These are phyloP conservation scores for Pisolithus microcarpus DNA, from an alignment of 768 basidiomycete genomes.

Conservation along the genomic window DNA sequence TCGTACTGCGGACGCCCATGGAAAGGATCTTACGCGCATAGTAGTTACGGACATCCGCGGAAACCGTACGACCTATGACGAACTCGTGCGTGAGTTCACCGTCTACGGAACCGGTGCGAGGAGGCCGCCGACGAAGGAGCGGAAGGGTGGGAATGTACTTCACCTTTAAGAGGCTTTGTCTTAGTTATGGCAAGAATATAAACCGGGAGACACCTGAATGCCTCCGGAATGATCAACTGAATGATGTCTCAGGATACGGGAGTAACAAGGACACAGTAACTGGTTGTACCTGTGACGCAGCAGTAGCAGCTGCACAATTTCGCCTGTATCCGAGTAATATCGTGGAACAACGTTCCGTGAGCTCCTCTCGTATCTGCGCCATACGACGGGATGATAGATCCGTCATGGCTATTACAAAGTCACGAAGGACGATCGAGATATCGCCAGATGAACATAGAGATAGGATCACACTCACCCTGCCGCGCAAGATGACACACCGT, in stretches of 20 bases:
- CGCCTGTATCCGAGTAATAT: conserved; percentile 81
- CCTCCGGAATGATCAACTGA: conserved; percentile 91
- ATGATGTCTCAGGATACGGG: conserved; percentile 4
- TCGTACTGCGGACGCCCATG: conserved; percentile 58
- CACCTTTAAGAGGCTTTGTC: conserved; percentile 90
- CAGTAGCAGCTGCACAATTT: conserved; percentile 77
- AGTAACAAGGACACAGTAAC: neutral
- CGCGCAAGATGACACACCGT: conserved; percentile 68
- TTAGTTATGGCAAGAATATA: conserved; percentile 80
- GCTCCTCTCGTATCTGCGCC: conserved; percentile 70
- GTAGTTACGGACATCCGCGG: conserved; percentile 90
- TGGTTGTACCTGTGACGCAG: conserved; percentile 63
- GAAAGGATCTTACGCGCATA: conserved; percentile 70
- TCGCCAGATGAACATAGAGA: neutral
- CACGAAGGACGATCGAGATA: neutral
- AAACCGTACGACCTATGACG: conserved; percentile 67
- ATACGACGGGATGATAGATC: conserved; percentile 54
- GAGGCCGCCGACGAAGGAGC: conserved; percentile 1
- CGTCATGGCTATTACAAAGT: conserved; percentile 52
- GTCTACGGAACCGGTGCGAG: neutral
- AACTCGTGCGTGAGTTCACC: neutral
- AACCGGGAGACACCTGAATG: conserved; percentile 78
- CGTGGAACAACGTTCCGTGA: conserved; percentile 78
- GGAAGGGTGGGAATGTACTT: conserved; percentile 40
- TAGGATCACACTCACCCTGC: conserved; percentile 46